Base-by-base conservation (phyloP, 2,329 filamentous ascomycete genomes). In the Colletotrichum costaricense region DNA sequence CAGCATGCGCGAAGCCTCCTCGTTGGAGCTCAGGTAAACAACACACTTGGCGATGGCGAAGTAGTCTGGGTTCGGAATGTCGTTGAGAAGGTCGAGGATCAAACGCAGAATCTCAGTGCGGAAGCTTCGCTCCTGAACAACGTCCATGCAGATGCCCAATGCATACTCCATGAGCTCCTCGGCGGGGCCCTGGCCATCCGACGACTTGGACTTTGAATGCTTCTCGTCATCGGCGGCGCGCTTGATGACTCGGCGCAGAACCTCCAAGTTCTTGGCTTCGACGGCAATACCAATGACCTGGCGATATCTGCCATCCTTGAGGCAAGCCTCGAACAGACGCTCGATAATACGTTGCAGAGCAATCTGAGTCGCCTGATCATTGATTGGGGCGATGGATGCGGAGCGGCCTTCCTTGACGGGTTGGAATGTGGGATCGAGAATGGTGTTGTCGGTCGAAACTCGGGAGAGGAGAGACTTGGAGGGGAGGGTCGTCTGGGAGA, bases 11-110 rank as follows among this genome's bases (percentile, higher is more conserved):
- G 95, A 95, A 0, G 97, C 97, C 87, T 98, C 93, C 62, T 94
- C 93, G 79, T 98, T 93, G 77, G 97, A 94, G 81, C 98, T 93
- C 22, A 99, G 89, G 79, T 98, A 98, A 49, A 99, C 96, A 35
- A 98, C 97, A 79, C 97, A 99, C 84, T 97, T 97, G 63, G 97
- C 96, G 78, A 99, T 98, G 24, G 97, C 95, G 82, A 99, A 99
- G 84, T 98, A 98, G 81, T 99, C 97, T 0, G 97, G 97, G 73
- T 90, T 94, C 2, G 95, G 94, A 69, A 97, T 97, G 72, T 97
- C 94, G 85, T 93, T 98, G 49, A 99, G 88, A n/a, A 99, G 90
- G 73, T 96, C 94, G n/a, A 99, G 91, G 69, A 99, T 97, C 58
- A 99, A 88, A 78, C 93, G 93, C 72, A 99, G 85, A 66, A 99